Conservation (phyloP, 148 eudicot genomes). For the Selenicereus undatus region DNA sequence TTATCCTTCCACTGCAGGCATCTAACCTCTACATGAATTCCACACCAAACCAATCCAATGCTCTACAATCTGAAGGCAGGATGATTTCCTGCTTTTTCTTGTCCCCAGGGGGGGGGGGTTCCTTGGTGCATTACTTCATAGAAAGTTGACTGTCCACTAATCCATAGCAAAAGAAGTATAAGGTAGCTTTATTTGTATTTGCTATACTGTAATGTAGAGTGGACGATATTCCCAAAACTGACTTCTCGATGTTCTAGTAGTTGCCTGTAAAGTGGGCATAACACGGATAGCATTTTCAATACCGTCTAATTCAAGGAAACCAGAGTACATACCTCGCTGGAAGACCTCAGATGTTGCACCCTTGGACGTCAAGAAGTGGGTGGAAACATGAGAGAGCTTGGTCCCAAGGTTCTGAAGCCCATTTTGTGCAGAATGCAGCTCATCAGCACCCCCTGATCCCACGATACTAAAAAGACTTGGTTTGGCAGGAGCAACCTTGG, state of each 20-base stretch:
- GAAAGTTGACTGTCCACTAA: too few relatives aligned
- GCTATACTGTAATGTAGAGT: background rate
- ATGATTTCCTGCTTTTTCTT: too few relatives aligned
- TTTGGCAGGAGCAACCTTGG: slow-evolving; percentile 49
- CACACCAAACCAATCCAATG: too few relatives aligned
- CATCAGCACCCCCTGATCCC: slow-evolving; percentile 37
- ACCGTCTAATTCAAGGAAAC: background rate
- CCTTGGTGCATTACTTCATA: too few relatives aligned
- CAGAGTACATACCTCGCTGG: slow-evolving; percentile 48
- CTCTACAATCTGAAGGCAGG: too few relatives aligned
- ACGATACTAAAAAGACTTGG: slow-evolving; percentile 31
- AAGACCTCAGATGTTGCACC: slow-evolving; percentile 39
- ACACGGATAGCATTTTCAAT: background rate
- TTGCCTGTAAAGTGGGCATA: background rate
- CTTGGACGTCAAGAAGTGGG: slow-evolving; percentile 47
- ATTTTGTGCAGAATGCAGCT: slow-evolving; percentile 38
- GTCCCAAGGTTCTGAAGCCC: slow-evolving; percentile 33
- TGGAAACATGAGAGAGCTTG: slow-evolving; percentile 35
- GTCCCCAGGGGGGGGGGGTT: too few relatives aligned
- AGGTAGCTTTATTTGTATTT: too few relatives aligned
- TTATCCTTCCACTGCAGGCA: background rate
- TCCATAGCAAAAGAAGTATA: background rate
- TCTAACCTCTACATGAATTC: background rate
- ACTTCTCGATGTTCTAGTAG: too few relatives aligned
- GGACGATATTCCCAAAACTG: background rate